Percentiles rank a stretch among this genome's conserved stretches.
Conservation (phyloP, 805 yeast species). For the Dipodascus geniculatus region DNA sequence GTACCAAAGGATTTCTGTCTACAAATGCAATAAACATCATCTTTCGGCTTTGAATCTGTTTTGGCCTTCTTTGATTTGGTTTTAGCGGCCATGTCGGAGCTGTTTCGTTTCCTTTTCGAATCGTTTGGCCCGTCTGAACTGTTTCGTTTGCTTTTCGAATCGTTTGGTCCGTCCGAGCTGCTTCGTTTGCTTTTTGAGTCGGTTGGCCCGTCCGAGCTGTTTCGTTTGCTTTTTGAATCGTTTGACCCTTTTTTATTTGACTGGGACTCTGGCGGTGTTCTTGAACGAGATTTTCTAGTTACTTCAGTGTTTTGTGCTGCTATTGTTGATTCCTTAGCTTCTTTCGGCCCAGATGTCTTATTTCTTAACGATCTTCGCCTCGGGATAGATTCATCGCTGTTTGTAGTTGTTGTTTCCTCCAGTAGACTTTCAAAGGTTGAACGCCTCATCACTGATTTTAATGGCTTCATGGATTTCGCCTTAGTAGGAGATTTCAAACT, state of each 20-base stretch:
- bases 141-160: not conserved
- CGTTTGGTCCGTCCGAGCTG: no score
- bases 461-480: not conserved
- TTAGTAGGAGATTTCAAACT: not conserved
- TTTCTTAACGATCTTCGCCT: not conserved
- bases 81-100: not conserved
- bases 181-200: no score
- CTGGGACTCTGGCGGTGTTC: no score
- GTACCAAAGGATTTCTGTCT: slow-evolving; percentile 43
- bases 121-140: no score
- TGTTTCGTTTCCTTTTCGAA: not conserved
- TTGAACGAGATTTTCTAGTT: no score
- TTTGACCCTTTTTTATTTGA: no score
- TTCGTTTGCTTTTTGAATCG: no score
- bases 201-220: no score
- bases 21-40: slow-evolving; percentile 35
- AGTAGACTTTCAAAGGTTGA: no score
- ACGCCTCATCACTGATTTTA: not conserved
- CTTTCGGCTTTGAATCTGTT: not conserved
- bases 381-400: not conserved
- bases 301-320: no score
- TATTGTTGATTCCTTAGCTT: no score
- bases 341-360: no score
- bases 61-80: not conserved
- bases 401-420: not conserved